Base-by-base conservation (phyloP, 768 basidiomycete genomes). In the Royoungia palumana region DNA sequence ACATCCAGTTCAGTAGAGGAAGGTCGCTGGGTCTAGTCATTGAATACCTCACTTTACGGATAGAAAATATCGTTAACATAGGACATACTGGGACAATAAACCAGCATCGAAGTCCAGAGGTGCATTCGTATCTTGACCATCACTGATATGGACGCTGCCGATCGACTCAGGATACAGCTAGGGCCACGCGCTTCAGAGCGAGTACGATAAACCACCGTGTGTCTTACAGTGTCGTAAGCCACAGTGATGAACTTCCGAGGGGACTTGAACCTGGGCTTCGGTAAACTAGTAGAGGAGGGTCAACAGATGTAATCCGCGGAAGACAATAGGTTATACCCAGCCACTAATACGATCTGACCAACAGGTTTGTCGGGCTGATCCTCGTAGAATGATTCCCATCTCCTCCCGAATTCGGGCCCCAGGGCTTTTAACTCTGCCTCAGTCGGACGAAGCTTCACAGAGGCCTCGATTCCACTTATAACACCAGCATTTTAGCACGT, bases 61-160 rank as follows among this genome's bases (percentile, higher is more conserved):
- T 9, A 12, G 22, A 16, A 16, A 32, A 32, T 12, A 17, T n/a
- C 13, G 6, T 12, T 8, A 24, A 40, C 10, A 5, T 2, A 19
- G 36, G 16, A 30, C 72, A 30, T 41, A 80, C 79, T 72, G 54
- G 24, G 70, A 64, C 13, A 79, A 64, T 54, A 65, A 78, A 9
- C 72, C 72, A 4, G 76, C 63, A 40, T 76, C 72, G 54, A 80
- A 79, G 43, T 67, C 67, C 12, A 72, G 59, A 7, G 70, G 63
- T 3, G 70, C 72, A 45, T 73, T 69, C 11, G 70, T 63, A 48
- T 79, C 68, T 7, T 68, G 49, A 4, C 68, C 73, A 10, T 71
- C 67, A 8, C 46, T 61, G 46, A 80, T 77, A 57, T 81, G 79
- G 8, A 78, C 70, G 41, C 66, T 65, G 2, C 80, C 80, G 8